phyloP scores from a whole-genome alignment of 768 basidiomycete species.

The Lactarius evosmus region DNA sequence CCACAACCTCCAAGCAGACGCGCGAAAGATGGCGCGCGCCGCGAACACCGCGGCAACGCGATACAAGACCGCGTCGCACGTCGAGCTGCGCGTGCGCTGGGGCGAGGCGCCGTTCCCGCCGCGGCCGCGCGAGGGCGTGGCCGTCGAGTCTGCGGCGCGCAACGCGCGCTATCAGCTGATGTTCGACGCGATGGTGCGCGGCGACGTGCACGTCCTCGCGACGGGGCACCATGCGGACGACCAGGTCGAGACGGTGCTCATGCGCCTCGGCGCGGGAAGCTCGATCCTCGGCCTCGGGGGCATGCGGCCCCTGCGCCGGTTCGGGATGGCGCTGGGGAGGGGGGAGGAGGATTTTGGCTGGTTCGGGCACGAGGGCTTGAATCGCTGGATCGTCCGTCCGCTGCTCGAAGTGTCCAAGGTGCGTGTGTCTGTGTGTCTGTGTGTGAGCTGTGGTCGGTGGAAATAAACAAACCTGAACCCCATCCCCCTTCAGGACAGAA shows the following conservation, averaged over 20 bases:
- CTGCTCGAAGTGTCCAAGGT: conserved; percentile 70
- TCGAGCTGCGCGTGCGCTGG: conserved; percentile 56
- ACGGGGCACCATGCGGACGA: conserved; percentile 81
- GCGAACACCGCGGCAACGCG: conserved; percentile 43
- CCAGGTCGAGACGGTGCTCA: conserved; percentile 76
- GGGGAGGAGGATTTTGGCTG: conserved; percentile 37
- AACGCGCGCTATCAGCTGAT: conserved; percentile 54
- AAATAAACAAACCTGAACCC: background rate
- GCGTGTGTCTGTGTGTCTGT: conserved; percentile 5
- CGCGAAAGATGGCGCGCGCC: conserved; percentile 51
- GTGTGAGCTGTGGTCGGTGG: background rate
- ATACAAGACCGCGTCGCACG: conserved; percentile 45
- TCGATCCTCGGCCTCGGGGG: conserved; percentile 57
- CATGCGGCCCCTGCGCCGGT: conserved; percentile 64
- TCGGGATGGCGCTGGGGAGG: conserved; percentile 66
- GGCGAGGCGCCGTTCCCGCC: conserved; percentile 48
- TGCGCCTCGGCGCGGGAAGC: conserved; percentile 62
- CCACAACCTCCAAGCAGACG: conserved; percentile 63
- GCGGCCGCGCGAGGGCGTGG: conserved; percentile 38
- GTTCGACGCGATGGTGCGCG: conserved; percentile 44
- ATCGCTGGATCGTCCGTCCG: conserved; percentile 68
- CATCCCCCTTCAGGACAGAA: conserved; percentile 60
- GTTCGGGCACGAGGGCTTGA: conserved; percentile 56
- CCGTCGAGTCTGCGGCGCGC: conserved; percentile 58
- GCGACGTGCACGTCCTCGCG: conserved; percentile 46